Conservation (phyloP, 257 asterid genomes). For the Petunia axillaris region DNA sequence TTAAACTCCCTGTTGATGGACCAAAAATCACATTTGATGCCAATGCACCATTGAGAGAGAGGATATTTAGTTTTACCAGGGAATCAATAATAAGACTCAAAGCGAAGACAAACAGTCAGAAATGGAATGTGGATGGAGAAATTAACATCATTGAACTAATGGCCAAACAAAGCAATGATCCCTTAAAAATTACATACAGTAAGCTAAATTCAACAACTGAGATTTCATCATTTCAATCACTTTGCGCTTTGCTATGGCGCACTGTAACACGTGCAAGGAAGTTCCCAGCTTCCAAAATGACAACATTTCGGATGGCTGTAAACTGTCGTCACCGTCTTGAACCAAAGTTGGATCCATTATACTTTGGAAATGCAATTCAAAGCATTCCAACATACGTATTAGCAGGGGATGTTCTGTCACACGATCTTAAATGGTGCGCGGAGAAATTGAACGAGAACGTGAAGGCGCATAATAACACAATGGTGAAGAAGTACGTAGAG, state of each 20-base stretch:
- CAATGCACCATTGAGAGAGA: conserved; percentile 61
- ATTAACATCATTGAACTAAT: conserved; percentile 52
- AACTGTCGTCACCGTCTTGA: conserved; percentile 50
- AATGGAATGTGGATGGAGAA: conserved; percentile 37
- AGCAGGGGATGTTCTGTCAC: conserved; percentile 47
- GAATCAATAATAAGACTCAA: conserved; percentile 64
- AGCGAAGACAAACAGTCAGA: conserved; percentile 43
- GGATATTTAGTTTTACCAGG: conserved; percentile 65
- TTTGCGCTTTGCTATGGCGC: conserved; percentile 65
- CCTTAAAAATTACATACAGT: conserved; percentile 33
- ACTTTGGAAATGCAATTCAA: conserved; percentile 72
- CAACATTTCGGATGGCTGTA: conserved; percentile 66
- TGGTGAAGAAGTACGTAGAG: conserved; percentile 46
- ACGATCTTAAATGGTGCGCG: conserved; percentile 55
- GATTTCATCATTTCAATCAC: conserved; percentile 66
- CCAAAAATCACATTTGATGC: conserved; percentile 54
- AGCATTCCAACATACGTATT: conserved; percentile 51
- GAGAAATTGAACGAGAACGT: conserved; percentile 47
- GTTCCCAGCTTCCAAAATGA: conserved; percentile 43
- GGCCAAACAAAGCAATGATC: conserved; percentile 66
- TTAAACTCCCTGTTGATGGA: conserved; percentile 56
- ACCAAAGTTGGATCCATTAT: conserved; percentile 54
- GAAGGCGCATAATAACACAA: conserved; percentile 45
- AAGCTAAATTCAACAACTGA: conserved; percentile 31
- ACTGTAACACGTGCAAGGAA: conserved; percentile 62